Evolutionary conservation across 1,139 yeast species (phyloP).

Genomic region (Diutina neorugosa): DNA sequence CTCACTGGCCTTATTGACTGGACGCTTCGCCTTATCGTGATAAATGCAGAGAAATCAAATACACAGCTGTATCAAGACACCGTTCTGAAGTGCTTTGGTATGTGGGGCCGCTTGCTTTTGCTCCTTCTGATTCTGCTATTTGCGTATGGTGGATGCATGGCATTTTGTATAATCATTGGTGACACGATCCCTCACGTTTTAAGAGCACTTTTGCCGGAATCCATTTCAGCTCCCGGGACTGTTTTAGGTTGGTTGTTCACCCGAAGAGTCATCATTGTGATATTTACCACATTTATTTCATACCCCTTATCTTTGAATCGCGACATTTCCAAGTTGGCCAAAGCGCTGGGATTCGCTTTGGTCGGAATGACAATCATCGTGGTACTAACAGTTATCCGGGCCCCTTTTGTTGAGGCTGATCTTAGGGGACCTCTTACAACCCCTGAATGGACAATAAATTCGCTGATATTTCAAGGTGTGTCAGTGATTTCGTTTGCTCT

Average conservation of each 20-base stretch:
- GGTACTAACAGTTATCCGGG: constrained; percentile 57
- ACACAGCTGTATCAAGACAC: constrained; percentile 79
- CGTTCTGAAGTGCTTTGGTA: constrained; percentile 71
- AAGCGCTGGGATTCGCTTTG: constrained; percentile 79
- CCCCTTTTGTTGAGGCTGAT: constrained; percentile 44
- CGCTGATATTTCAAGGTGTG: constrained; percentile 71
- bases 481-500: constrained; percentile 88
- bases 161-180: constrained; percentile 88
- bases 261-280: constrained; percentile 54
- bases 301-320: constrained; percentile 73
- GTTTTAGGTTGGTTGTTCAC: constrained; percentile 41
- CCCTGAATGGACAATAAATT: constrained; percentile 42
- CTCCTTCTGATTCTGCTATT: constrained; percentile 72
- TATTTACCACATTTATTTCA: constrained; percentile 63
- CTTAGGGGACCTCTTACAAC: constrained; percentile 35
- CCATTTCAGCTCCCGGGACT: constrained; percentile 20
- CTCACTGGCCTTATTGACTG: constrained; percentile 74
- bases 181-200: constrained; percentile 91
- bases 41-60: constrained; percentile 68
- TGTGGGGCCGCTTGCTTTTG: constrained; percentile 52
- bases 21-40: constrained; percentile 71
- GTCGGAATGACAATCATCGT: constrained; percentile 77
- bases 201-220: constrained; percentile 48
- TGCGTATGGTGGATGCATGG: constrained; percentile 92
- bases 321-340: constrained; percentile 78